Evolutionary conservation across 345 rosid genomes (phyloP).

Genomic region (Salix purpurea): DNA sequence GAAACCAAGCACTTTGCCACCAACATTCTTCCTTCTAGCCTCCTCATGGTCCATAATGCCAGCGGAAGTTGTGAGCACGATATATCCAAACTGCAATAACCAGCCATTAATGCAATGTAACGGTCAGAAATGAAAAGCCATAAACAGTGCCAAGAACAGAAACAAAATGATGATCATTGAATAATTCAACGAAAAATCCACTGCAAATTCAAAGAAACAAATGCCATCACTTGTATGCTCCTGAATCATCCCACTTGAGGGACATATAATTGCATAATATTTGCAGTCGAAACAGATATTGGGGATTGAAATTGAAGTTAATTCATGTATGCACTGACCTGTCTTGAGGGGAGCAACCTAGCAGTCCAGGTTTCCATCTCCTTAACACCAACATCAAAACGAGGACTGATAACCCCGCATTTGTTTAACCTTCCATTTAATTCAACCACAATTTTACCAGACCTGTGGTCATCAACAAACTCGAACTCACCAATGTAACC

Average conservation of each 20-base stretch:
- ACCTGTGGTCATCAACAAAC: slow-evolving; percentile 31
- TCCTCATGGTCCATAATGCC: slow-evolving; percentile 35
- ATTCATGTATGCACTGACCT: slow-evolving; percentile 3
- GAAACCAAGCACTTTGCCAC: slow-evolving; percentile 35
- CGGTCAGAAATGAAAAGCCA: neutral
- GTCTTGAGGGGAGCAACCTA: slow-evolving; percentile 32
- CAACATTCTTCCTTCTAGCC: slow-evolving; percentile 37
- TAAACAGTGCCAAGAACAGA: neutral
- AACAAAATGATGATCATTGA: neutral
- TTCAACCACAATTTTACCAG: slow-evolving; percentile 33
- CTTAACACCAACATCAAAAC: slow-evolving; percentile 33
- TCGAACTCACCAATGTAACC: slow-evolving; percentile 35
- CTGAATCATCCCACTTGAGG: neutral
- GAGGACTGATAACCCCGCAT: slow-evolving; percentile 35
- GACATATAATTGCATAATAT: neutral
- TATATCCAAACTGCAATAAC: slow-evolving; percentile 31
- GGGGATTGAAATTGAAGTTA: neutral
- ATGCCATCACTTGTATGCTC: neutral
- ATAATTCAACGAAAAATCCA: too few relatives aligned
- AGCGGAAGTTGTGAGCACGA: slow-evolving; percentile 34
- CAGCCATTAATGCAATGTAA: neutral
- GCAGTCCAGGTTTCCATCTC: slow-evolving; percentile 35
- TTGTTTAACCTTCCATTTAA: slow-evolving; percentile 30
- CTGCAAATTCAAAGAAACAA: neutral
- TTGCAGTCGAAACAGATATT: neutral